phyloP scores from a whole-genome alignment of 202 grass and related monocot genomes.

The Bolboschoenoplectus hybrid region DNA sequence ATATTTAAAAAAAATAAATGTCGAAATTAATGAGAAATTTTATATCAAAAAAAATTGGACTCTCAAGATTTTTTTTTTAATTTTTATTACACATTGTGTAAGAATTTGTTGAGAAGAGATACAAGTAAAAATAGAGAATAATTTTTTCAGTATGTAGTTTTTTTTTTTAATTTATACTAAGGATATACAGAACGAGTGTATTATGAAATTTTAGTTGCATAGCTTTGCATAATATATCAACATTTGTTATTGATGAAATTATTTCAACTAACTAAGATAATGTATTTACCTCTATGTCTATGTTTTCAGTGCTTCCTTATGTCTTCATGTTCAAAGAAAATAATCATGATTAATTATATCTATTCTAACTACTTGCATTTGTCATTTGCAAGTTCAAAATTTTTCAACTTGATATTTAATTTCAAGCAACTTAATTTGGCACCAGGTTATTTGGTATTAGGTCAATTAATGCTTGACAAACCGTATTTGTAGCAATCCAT shows the following conservation, averaged over 20 bases:
- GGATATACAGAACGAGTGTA: neutral
- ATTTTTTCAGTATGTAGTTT: neutral
- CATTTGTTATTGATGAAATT: neutral
- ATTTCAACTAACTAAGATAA: neutral
- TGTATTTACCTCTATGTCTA: neutral
- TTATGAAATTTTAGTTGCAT: neutral
- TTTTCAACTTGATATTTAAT: neutral
- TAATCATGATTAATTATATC: neutral
- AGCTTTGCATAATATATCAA: neutral
- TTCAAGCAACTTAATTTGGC: neutral
- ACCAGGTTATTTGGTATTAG: neutral
- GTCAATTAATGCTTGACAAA: neutral
- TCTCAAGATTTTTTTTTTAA: too few relatives aligned
- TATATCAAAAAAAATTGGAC: too few relatives aligned
- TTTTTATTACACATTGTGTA: too few relatives aligned
- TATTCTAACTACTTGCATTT: neutral
- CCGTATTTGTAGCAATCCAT: neutral
- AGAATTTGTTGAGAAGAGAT: too few relatives aligned
- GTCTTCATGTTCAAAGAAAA: neutral
- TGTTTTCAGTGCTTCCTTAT: neutral
- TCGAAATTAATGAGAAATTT: too few relatives aligned
- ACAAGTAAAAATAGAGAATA: neutral
- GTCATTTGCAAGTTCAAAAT: neutral
- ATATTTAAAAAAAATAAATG: too few relatives aligned
- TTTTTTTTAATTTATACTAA: neutral